Evolutionary conservation across 2,329 filamentous ascomycete species (phyloP).

Genomic region (Akanthomyces muscarius): DNA sequence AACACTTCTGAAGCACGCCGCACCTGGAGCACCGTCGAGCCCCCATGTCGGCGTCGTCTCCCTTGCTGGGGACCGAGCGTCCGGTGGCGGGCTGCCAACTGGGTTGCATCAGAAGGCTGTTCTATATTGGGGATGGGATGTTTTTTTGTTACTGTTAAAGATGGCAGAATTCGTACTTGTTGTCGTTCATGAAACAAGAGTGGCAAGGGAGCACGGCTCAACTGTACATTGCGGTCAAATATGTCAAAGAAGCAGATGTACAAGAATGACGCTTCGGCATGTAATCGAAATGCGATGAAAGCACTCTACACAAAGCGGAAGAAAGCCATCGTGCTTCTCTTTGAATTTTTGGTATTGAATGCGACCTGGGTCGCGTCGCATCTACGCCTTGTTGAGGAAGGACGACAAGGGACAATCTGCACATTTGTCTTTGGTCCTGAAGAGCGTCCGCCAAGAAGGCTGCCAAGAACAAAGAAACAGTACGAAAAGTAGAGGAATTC

Average conservation of each 20-base stretch:
- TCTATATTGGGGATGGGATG: background rate
- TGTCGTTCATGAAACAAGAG: background rate
- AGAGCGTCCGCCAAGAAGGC: too few species aligned
- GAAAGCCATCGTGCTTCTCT: too few species aligned
- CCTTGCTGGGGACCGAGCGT: background rate
- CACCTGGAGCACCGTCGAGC: background rate
- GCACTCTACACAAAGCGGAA: too few species aligned
- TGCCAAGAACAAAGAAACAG: too few species aligned
- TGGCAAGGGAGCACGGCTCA: background rate
- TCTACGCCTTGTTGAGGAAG: too few species aligned
- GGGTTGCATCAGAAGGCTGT: background rate
- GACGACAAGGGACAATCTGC: too few species aligned
- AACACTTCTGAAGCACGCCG: conserved; percentile 16
- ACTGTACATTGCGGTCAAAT: background rate
- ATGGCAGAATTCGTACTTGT: background rate
- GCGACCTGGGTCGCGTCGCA: too few species aligned
- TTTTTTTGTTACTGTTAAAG: background rate
- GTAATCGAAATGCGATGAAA: too few species aligned
- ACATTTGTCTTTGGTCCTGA: too few species aligned
- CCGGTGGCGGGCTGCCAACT: background rate
- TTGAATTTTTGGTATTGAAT: too few species aligned
- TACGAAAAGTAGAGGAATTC: too few species aligned
- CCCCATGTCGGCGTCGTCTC: background rate
- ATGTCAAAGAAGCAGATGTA: background rate
- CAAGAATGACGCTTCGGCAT: too few species aligned